Evolutionary conservation across 2,329 filamentous ascomycete genomes (phyloP).

Genomic region (Microsporum canis): DNA sequence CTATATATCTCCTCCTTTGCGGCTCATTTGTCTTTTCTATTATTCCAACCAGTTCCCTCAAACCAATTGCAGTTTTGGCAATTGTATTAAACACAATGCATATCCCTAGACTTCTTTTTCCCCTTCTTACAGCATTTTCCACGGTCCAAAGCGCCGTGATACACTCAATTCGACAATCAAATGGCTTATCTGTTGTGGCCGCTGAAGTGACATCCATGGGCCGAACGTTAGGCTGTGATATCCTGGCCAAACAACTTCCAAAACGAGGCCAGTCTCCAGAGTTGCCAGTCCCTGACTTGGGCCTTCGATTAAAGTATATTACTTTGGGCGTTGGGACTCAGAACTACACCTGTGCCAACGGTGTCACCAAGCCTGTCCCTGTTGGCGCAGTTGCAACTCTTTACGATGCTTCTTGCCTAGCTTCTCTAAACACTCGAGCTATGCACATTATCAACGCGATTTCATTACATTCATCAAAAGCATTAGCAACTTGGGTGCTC

Average conservation of each 20-base stretch:
- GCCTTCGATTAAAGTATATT: slow-evolving; percentile 33
- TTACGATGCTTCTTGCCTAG: slow-evolving; percentile 34
- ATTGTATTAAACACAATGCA: background rate
- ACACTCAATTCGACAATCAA: background rate
- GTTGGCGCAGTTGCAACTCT: slow-evolving; percentile 38
- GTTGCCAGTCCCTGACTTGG: slow-evolving; percentile 23
- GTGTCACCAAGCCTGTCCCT: slow-evolving; percentile 24
- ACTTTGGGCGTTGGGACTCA: slow-evolving; percentile 40
- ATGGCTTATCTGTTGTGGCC: background rate
- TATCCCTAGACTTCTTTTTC: background rate
- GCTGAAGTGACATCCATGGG: background rate
- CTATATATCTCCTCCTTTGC: background rate
- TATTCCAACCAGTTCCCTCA: background rate
- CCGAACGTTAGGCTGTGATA: background rate
- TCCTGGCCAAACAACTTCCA: slow-evolving; percentile 5
- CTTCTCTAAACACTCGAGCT: slow-evolving; percentile 6
- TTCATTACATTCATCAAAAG: background rate
- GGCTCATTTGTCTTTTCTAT: background rate
- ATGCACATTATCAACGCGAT: slow-evolving; percentile 4
- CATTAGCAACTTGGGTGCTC: slow-evolving; percentile 14
- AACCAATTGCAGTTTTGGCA: background rate
- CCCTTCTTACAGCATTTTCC: background rate
- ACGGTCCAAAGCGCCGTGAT: background rate
- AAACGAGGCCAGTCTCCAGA: slow-evolving; percentile 15
- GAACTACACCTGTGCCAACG: slow-evolving; percentile 38